Percentiles rank a stretch among this genome's conserved stretches.
Conservation (phyloP, 78 protist species). For the Dictyostelium purpureum region DNA sequence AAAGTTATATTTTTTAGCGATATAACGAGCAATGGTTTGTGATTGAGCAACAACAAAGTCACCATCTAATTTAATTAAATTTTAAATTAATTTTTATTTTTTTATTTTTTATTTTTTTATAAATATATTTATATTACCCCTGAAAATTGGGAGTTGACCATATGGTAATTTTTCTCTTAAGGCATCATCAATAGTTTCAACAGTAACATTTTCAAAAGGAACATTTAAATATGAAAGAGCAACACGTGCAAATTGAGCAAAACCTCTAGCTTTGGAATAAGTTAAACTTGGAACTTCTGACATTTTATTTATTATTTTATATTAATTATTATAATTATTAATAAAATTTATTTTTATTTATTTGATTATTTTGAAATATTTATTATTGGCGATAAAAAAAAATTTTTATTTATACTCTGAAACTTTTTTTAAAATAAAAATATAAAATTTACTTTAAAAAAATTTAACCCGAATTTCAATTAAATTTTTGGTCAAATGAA, state of each 20-base stretch:
- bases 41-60: not conserved
- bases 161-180: not conserved
- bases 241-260: not conserved
- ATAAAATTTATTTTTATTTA: not conserved
- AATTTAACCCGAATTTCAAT: not conserved
- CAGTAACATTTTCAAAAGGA: not conserved
- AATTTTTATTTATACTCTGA: not conserved
- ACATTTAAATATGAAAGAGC: not conserved
- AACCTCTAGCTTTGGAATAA: not conserved
- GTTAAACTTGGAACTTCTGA: not conserved
- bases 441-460: not conserved
- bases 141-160: slow-evolving; percentile 54
- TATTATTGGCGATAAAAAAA: no score
- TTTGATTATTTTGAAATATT: no score
- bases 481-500: no score
- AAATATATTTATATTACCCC: no score
- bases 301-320: not conserved
- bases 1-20: not conserved
- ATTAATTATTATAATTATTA: not conserved
- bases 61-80: not conserved
- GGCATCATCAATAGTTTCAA: not conserved
- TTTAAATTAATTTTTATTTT: not conserved
- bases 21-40: not conserved
- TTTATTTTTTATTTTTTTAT: no score
- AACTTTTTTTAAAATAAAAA: not conserved